Evolutionary conservation across 176 grass and related monocot species (phyloP), one percentile per base, ranked within the genome.

Genomic region (Leersia perrieri): DNA sequence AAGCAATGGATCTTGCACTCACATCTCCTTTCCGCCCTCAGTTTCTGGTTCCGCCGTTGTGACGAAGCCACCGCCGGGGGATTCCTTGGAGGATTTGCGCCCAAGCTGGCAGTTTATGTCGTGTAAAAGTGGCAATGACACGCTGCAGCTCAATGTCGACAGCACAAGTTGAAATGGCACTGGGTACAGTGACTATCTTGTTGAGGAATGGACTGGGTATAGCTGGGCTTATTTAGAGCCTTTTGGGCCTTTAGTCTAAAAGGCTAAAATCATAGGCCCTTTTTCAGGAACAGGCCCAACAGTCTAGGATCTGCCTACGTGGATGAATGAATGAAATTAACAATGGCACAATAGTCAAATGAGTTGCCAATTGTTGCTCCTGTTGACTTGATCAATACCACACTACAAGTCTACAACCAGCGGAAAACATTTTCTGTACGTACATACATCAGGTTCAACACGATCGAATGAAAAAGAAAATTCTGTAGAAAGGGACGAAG

Each of bases 1-100:
- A 79, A 79, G 51, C 83, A 23, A 66, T 20, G 41, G 83, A 29
- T 72, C 32, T 29, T 33, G 58, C 67, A 23, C 22, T 10, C 8
- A 58, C 53, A 22, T 25, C 53, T 13, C 45, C 16, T 28, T 31
- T 23, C 53, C n/a, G 75, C 31, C 75, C 67, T 20, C 41, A 6
- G 75, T 86, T 80, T 86, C 18, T 42, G 34, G 33, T 39, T 39
- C 44, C 25, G 60, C 34, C 6, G 41, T 20, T 49, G 45, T 20
- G 45, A 49, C 45, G 45, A 49, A 49, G 45, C 16, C 20, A 49
- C 45, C 45, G 45, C 34, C 42, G 18, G 11, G 32, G 49, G 33
- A 60, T 20, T 14, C 4, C 25, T 55, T 23, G 15, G 9, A 13
- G 64, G 32, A 22, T 22, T 22, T 49, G 60, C 22, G 26, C 26